Base-by-base conservation (phyloP, 2,329 filamentous ascomycete species). In the Penicillium brevicompactum region DNA sequence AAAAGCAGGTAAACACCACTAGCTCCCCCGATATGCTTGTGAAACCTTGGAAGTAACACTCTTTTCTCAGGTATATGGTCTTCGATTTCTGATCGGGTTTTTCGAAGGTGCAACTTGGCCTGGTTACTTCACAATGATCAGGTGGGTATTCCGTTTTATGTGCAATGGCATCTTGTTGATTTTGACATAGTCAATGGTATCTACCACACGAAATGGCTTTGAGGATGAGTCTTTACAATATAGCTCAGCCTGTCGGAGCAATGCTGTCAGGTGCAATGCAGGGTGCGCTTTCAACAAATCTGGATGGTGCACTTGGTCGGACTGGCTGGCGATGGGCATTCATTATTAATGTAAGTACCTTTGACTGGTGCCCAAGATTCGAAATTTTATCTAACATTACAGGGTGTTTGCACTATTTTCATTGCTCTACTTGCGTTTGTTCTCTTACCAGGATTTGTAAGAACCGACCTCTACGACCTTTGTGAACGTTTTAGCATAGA, bases 311-410 rank as follows among this genome's bases (percentile, higher is more conserved):
- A 14, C 45, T 53, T 18, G 51, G 51, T 43, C 45, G 51, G 6
- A 44, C 45, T 32, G 46, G 51, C 41, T 53, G 51, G 51, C 51
- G 51, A 49, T 53, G 51, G 51, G 51, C 51, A 13, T 53, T 53
- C 9, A 47, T 53, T 24, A 49, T 53, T 14, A 53, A 53, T 30
- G 51, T 53, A 42, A 44, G 41, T 10, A 34, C 1, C 11, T 30
- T 27, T 14, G 5, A 8, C 13, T 27, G 13, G 21, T 44, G 1
- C 21, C 21, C 11, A 2, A 44, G 11, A 5, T 30, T 27, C 13
- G 4, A 4, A n/a, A 14, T 44, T 6, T 5, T 2, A 16, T 27
- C 9, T 44, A 27, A 44, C 21, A 2, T 44, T 44, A n/a, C 24
- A 44, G 41, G 41, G 41, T 44, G 41, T 44, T 14, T 44, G 41